Evolutionary conservation across 1,284 basidiomycete genomes (phyloP).

Genomic region (Tylopilus sp.): DNA sequence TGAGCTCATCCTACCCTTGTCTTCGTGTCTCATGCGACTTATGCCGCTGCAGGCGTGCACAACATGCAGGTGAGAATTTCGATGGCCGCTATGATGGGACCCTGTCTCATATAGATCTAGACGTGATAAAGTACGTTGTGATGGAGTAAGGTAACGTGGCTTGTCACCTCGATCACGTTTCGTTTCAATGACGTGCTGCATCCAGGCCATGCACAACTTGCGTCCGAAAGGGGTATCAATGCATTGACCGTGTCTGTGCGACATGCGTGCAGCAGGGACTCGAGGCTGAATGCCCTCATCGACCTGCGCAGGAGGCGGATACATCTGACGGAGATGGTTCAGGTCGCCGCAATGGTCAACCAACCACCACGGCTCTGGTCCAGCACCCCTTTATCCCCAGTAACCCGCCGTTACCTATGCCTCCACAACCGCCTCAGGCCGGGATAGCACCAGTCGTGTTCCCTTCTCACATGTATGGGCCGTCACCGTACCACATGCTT

Average conservation of each 20-base stretch:
- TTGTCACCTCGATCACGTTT: neutral
- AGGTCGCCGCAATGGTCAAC: constrained; percentile 6
- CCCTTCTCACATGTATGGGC: constrained; percentile 22
- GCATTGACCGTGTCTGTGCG: constrained; percentile 45
- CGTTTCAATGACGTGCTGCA: constrained; percentile 6
- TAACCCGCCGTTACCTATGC: constrained; percentile 15
- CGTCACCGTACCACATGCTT: constrained; percentile 30
- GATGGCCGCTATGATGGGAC: constrained; percentile 2
- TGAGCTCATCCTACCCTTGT: constrained; percentile 30
- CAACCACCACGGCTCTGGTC: neutral
- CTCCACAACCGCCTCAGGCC: constrained; percentile 16
- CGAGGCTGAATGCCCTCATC: constrained; percentile 43
- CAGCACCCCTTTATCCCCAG: constrained; percentile 18
- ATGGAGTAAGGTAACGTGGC: constrained; percentile 44
- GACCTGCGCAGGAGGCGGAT: constrained; percentile 29
- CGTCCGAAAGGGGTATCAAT: constrained; percentile 45
- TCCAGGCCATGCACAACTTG: constrained; percentile 48
- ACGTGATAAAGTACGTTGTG: constrained; percentile 57
- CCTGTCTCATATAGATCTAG: constrained; percentile 32
- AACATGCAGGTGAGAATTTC: constrained; percentile 46
- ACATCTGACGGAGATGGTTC: constrained; percentile 34
- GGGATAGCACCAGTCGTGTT: constrained; percentile 19
- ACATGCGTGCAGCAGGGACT: constrained; percentile 41
- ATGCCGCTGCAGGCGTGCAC: constrained; percentile 45
- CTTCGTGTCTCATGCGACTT: constrained; percentile 4